Base-by-base conservation (phyloP, 495 filamentous ascomycete genomes). In the Staphylotrichum tortipilum region DNA sequence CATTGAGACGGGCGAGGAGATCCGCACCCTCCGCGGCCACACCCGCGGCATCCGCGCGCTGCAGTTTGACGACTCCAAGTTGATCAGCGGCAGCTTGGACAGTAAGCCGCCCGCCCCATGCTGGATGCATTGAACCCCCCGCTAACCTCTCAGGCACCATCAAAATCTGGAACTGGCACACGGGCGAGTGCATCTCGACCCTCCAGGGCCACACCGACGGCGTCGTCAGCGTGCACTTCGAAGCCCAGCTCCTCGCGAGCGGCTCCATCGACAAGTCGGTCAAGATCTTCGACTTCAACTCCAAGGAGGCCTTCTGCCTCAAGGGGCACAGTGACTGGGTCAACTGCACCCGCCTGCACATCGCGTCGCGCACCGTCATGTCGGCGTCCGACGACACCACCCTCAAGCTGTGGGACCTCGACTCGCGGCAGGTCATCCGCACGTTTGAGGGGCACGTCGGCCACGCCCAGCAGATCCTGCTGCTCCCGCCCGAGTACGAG, bases 161-260 rank as follows among this genome's bases (percentile, higher is more conserved):
- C 47, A 86, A 86, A 62, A 79, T 97, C 24, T 99, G 92, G 94
- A 95, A 97, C 56, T 97, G 90, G 89, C 78, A 85, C 34, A 96
- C 89, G 0, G 92, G 92, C 36, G 80, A 87, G 57, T 94, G 86
- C 60, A 76, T 95, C 36, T 86, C 84, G 12, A 94, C 82, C 1
- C 82, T 89, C 30, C 76, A 75, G 8, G 83, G 82, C 4, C 92
- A 97, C 60, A 78, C 74, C 8, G 82, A 77, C 34, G 90, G 89
- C 11, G 80, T 99, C 17, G 84, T 97, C 50, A 66, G 81, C 23
- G 70, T 98, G 7, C 86, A 96, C 65, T 95, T 94, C 61, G 85
- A 89, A 42, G 79, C 75, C 3, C 83, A 82, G 12, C 77, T 91
- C 9, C 79, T 97, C 5, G 90, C 87, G 0, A 89, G 89, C 2